Percentiles rank a stretch among this genome's conserved stretches.
phyloP scores from a whole-genome alignment of 208 protist species.

The Acanthamoeba lugdunensis region DNA sequence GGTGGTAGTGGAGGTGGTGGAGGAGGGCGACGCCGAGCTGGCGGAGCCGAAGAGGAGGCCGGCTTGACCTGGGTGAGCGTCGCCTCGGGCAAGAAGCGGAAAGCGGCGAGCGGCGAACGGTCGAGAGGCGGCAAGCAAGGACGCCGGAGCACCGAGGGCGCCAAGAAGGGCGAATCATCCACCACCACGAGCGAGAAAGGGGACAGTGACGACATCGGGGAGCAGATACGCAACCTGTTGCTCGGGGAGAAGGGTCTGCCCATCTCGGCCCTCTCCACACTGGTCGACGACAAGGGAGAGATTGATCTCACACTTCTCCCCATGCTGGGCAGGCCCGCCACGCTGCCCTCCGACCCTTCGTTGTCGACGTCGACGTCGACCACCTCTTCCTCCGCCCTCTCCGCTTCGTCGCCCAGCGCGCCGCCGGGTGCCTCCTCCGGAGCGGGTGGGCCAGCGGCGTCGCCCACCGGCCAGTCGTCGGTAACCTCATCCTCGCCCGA shows the following conservation, averaged over 20 bases:
- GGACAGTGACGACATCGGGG: background rate
- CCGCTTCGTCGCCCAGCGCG: no score
- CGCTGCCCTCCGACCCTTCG: background rate
- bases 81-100: background rate
- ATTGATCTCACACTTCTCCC: background rate
- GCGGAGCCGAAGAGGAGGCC: background rate
- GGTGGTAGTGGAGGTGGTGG: background rate
- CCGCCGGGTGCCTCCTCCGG: background rate
- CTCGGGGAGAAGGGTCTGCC: background rate
- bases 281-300: background rate
- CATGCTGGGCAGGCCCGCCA: background rate
- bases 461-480: background rate
- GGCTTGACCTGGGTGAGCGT: background rate
- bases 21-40: background rate
- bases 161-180: background rate
- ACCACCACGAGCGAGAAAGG: background rate
- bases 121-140: background rate
- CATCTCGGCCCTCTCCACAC: background rate
- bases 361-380: background rate
- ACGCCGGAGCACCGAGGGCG: no score
- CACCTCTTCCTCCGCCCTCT: background rate
- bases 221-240: slow-evolving; percentile 14
- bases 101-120: background rate
- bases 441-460: background rate
- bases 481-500: background rate